Base-by-base conservation (phyloP, 768 basidiomycete species). In the Coprinopsis strossmayeri region DNA sequence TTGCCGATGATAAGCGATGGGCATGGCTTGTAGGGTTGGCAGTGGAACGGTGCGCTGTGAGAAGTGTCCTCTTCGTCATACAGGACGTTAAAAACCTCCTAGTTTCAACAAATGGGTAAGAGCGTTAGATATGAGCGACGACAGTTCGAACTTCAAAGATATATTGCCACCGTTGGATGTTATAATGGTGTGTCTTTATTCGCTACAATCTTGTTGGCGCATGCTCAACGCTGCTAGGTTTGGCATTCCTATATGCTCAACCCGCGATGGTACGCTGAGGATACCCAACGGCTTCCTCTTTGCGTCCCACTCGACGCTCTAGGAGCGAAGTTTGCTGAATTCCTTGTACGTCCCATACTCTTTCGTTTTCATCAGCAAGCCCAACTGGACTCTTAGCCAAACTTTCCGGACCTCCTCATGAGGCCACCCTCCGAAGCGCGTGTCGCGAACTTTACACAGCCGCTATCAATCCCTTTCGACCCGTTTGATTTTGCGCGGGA, bases 231-330 rank as follows among this genome's bases (percentile, higher is more conserved):
- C 30, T 7, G 7, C n/a, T 15, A 68, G 66, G 63, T 68, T 3
- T 66, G 64, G 66, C 69, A 70, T 48, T 57, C 69, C 2, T 70
- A 70, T 47, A 57, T 68, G 58, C 53, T 70, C 5, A 64, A 61
- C 45, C 61, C 61, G 4, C 67, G 67, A 21, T 65, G 66, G 62
- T 67, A 64, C 47, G 57, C 55, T 1, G 70, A 42, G 25, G 41
- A 42, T 23, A 12, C 11, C 4, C 18, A 20, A 11, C 18, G 41
- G 23, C 23, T 42, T 23, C 7, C 4, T 5, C 23, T 9, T 5
- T 5, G 20, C 7, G 10, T 17, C 24, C 23, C 24, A 23, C 23
- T 42, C 9, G 20, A 42, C 3, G 11, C 7, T 4, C 5, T 42
- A 10, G 41, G 41, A 4, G 20, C 10, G 18, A 21, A 26, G 20